These are phyloP conservation scores for Cercospora janseana DNA, from an alignment of 2,329 filamentous ascomycete genomes.

Conservation along the genomic window DNA sequence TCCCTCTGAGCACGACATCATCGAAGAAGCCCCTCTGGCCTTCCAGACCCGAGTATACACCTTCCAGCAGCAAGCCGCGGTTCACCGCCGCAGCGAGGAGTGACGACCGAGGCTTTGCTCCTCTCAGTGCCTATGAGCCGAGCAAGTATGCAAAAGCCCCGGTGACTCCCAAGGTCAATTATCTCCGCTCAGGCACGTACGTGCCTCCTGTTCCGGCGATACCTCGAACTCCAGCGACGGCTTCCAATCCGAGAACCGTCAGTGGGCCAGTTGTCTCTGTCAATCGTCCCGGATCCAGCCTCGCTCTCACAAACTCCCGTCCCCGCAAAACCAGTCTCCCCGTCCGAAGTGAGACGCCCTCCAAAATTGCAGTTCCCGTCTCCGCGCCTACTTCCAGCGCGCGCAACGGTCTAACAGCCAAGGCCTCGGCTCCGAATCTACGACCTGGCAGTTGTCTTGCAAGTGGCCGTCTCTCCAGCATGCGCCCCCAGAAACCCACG, in stretches of 20 bases:
- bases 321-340: slow-evolving; percentile 29
- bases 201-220: slow-evolving; percentile 19
- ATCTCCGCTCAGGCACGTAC: slow-evolving; percentile 24
- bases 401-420: slow-evolving; percentile 14
- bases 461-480: slow-evolving; percentile 26
- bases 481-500: slow-evolving; percentile 23
- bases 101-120: slow-evolving; percentile 33
- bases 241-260: slow-evolving; percentile 12
- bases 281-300: slow-evolving; percentile 23
- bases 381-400: neutral
- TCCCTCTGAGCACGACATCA: slow-evolving; percentile 22
- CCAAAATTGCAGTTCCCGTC: slow-evolving; percentile 6
- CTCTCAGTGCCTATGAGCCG: slow-evolving; percentile 37
- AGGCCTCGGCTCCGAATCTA: slow-evolving; percentile 24
- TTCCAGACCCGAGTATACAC: slow-evolving; percentile 21
- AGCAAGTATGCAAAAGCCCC: slow-evolving; percentile 37
- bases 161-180: slow-evolving; percentile 33
- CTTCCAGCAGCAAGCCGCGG: slow-evolving; percentile 28
- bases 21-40: slow-evolving; percentile 20
- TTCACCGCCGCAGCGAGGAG: slow-evolving; percentile 27
- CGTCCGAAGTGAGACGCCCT: slow-evolving; percentile 21
- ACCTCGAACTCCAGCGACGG: slow-evolving; percentile 10
- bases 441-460: slow-evolving; percentile 19
- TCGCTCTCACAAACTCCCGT: slow-evolving; percentile 10
- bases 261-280: slow-evolving; percentile 24